Evolutionary conservation across 371 early-diverging fungal genomes (phyloP).

Genomic region (Mortierella sp.): DNA sequence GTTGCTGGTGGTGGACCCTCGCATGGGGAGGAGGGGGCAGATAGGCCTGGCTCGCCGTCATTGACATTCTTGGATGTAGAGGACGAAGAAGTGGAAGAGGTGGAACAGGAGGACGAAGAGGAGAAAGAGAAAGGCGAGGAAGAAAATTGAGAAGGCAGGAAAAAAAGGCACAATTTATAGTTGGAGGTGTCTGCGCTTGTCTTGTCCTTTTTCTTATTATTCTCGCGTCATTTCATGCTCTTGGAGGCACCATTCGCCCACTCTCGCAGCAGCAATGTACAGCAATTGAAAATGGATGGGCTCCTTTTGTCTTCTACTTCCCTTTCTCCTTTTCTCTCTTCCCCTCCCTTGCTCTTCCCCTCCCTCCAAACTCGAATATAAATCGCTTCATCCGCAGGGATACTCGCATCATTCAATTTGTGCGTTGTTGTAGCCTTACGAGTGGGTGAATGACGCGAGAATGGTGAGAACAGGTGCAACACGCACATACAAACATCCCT

Average conservation of each 20-base stretch:
- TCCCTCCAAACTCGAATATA: not conserved
- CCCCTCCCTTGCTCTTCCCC: not conserved
- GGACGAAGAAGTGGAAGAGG: not conserved
- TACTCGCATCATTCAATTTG: not conserved
- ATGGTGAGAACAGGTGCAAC: constrained; percentile 19
- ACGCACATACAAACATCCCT: not conserved
- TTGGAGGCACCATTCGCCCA: constrained; percentile 1
- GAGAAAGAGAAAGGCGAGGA: not conserved
- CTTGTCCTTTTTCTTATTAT: not conserved
- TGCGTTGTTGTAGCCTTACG: constrained; percentile 20
- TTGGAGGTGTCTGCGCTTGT: not conserved
- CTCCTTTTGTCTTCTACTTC: not conserved
- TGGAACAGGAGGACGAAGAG: not conserved
- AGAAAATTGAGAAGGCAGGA: not conserved
- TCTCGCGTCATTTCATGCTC: constrained; percentile 36
- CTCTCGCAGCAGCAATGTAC: not conserved
- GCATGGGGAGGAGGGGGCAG: constrained; percentile 17
- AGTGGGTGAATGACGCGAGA: constrained; percentile 42
- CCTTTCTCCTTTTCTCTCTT: not conserved
- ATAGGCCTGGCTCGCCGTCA: constrained; percentile 22
- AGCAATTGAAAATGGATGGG: not conserved
- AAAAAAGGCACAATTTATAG: not conserved
- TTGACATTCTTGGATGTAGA: constrained; percentile 12
- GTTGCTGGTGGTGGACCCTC: constrained; percentile 25
- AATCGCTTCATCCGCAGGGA: not conserved